phyloP scores from a whole-genome alignment of 495 filamentous ascomycete species.

The Venustampulla echinocandica region DNA sequence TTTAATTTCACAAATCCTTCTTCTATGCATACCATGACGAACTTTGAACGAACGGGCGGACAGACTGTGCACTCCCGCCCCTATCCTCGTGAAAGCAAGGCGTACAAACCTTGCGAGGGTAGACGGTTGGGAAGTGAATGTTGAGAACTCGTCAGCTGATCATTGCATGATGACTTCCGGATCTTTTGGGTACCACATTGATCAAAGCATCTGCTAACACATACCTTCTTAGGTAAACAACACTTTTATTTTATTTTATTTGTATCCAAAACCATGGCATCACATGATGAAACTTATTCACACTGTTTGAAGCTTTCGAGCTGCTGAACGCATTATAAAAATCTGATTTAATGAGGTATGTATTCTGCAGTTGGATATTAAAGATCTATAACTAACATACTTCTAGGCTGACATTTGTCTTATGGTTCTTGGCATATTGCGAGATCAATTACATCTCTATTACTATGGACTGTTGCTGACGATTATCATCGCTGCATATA shows the following conservation, averaged over 20 bases:
- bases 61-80: conserved; percentile 68
- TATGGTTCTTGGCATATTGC: conserved; percentile 8
- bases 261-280: conserved; percentile 22
- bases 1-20: conserved; percentile 10
- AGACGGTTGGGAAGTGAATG: conserved; percentile 66
- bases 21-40: conserved; percentile 58
- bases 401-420: conserved; percentile 23
- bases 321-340: conserved; percentile 73
- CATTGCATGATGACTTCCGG: conserved; percentile 26
- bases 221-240: conserved; percentile 34
- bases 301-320: conserved; percentile 87
- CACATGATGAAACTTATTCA: conserved; percentile 86
- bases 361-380: conserved; percentile 4
- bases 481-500: conserved; percentile 5
- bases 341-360: conserved; percentile 99
- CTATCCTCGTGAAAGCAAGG: conserved; percentile 56
- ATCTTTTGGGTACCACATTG: conserved; percentile 1
- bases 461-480: conserved; percentile 8
- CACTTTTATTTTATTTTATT: conserved; percentile 15
- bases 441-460: background rate
- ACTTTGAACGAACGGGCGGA: conserved; percentile 98
- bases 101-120: conserved; percentile 82
- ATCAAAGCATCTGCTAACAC: conserved; percentile 29
- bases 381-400: conserved; percentile 11
- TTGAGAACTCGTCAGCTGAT: conserved; percentile 98